A percentile compares a stretch with the other conserved stretches of the same genome.
Evolutionary conservation across 352 stramenopile genomes (phyloP).

Genomic region (Pelagophyceae sp.): DNA sequence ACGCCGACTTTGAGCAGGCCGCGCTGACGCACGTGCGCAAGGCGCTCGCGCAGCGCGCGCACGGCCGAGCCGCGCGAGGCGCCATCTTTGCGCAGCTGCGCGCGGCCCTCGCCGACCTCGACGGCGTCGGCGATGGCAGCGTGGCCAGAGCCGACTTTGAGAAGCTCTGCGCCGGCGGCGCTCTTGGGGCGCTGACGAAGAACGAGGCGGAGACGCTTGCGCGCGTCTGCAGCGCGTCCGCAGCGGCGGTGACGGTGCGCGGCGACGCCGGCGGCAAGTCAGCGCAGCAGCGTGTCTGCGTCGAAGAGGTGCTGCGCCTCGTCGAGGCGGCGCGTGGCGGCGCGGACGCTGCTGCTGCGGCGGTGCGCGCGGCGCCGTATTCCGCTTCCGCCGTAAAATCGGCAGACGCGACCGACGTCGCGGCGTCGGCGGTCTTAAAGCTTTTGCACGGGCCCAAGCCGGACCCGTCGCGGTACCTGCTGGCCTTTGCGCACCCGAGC

Average conservation of each 20-base stretch:
- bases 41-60: neutral
- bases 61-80: neutral
- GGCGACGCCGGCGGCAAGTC: neutral
- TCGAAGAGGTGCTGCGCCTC: slow-evolving; percentile 8
- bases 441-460: neutral
- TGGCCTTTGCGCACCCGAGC: neutral
- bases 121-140: neutral
- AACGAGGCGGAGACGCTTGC: neutral
- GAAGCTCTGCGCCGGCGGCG: neutral
- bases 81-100: neutral
- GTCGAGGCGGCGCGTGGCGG: neutral
- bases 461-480: neutral
- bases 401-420: neutral
- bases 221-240: neutral
- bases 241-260: neutral
- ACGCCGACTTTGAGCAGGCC: neutral
- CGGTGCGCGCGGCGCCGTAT: neutral
- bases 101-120: neutral
- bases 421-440: neutral
- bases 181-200: neutral
- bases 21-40: neutral
- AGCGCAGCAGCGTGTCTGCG: slow-evolving; percentile 3
- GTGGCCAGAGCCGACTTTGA: neutral
- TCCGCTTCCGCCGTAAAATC: neutral
- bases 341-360: neutral